Conservation (phyloP, 768 basidiomycete species). For the Boletus coccyginus region DNA sequence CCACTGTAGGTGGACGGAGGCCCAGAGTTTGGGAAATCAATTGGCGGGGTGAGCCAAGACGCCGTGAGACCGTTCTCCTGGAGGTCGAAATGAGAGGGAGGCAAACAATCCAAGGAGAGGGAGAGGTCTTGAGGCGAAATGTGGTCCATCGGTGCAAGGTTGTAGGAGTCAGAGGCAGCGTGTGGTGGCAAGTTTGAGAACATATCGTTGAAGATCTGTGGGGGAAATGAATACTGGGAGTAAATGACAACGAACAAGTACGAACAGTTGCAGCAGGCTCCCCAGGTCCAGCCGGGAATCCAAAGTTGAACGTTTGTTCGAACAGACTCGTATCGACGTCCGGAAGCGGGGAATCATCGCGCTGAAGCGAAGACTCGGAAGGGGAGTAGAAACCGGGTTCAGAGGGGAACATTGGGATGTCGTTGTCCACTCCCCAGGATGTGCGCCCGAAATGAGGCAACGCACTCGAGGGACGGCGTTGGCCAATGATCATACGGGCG, state of each 20-base stretch:
- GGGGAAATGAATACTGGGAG: background rate
- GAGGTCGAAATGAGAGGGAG: conserved; percentile 10
- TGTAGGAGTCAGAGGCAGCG: conserved; percentile 10
- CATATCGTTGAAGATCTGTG: conserved; percentile 22
- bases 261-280: conserved; percentile 17
- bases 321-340: conserved; percentile 49
- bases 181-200: conserved; percentile 26
- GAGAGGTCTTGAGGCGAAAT: conserved; percentile 20
- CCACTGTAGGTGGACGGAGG: conserved; percentile 45
- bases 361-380: conserved; percentile 31
- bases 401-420: conserved; percentile 25
- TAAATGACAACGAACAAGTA: background rate
- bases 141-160: conserved; percentile 28
- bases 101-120: conserved; percentile 5
- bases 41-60: conserved; percentile 13
- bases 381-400: conserved; percentile 7
- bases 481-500: conserved; percentile 40
- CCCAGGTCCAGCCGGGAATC: conserved; percentile 14
- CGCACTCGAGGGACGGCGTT: conserved; percentile 50
- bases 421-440: conserved; percentile 26
- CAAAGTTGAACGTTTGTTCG: conserved; percentile 40
- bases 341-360: conserved; percentile 48
- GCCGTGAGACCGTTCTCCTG: background rate
- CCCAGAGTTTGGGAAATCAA: conserved; percentile 25
- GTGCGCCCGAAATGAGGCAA: conserved; percentile 34